Evolutionary conservation across 2,329 filamentous ascomycete genomes (phyloP).

Genomic region (Phaeophleospora eucalypticola): DNA sequence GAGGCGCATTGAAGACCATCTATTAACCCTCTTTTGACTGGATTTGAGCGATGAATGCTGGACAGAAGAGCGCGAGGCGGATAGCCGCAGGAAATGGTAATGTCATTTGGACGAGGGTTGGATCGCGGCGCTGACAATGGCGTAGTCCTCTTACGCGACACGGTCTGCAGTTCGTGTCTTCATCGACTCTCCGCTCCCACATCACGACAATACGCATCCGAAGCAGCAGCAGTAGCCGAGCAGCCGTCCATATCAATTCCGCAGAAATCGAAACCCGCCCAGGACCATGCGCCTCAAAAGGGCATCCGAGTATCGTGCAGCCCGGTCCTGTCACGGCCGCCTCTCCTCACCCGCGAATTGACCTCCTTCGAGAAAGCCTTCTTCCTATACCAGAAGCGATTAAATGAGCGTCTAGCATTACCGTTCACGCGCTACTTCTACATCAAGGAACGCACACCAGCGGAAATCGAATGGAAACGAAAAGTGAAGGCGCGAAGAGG

Average conservation of each 20-base stretch:
- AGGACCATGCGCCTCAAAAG: slow-evolving; percentile 46
- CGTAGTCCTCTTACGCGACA: slow-evolving; percentile 36
- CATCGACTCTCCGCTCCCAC: slow-evolving; percentile 35
- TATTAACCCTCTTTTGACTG: not conserved
- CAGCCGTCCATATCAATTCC: slow-evolving; percentile 20
- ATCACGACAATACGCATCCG: slow-evolving; percentile 33
- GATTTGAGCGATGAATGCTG: slow-evolving; percentile 40
- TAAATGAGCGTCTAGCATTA: slow-evolving; percentile 85
- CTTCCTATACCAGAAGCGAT: slow-evolving; percentile 94
- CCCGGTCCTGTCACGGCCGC: slow-evolving; percentile 81
- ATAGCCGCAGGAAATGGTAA: slow-evolving; percentile 40
- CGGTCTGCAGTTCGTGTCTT: slow-evolving; percentile 46
- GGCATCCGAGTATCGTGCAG: slow-evolving; percentile 54
- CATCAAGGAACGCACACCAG: slow-evolving; percentile 84
- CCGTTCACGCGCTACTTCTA: slow-evolving; percentile 91
- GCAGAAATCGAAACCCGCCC: slow-evolving; percentile 30
- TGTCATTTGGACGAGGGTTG: not conserved
- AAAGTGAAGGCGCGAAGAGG: slow-evolving; percentile 69
- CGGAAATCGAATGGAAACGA: slow-evolving; percentile 83
- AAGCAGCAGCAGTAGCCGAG: slow-evolving; percentile 34
- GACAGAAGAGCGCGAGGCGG: slow-evolving; percentile 43
- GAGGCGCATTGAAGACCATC: too few species aligned
- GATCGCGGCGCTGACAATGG: not conserved
- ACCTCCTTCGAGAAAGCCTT: slow-evolving; percentile 87
- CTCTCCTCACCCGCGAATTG: slow-evolving; percentile 77